phyloP scores from a whole-genome alignment of 768 basidiomycete genomes.

The Boletus tomentosulus region DNA sequence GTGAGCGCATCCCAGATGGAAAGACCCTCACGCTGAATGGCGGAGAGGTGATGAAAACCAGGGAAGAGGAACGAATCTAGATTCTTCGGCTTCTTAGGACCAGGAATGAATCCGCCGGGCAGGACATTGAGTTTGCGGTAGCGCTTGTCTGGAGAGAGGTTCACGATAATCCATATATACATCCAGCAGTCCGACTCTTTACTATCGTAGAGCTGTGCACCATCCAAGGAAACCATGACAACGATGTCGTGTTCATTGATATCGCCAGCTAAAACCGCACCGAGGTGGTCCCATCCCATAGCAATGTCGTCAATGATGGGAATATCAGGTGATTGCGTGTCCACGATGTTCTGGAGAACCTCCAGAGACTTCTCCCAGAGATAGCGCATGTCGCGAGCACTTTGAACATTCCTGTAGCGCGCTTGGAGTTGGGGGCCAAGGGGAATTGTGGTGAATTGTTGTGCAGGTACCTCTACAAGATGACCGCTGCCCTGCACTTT shows the following conservation, averaged over 20 bases:
- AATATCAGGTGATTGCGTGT: background rate
- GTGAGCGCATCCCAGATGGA: background rate
- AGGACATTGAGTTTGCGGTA: slow-evolving; percentile 2
- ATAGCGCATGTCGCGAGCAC: slow-evolving; percentile 29
- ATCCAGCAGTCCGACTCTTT: slow-evolving; percentile 24
- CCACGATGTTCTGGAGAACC: background rate
- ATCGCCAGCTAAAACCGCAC: background rate
- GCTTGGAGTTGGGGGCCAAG: slow-evolving; percentile 44
- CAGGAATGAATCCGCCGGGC: background rate
- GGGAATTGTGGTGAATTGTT: slow-evolving; percentile 36
- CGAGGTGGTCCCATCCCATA: slow-evolving; percentile 12
- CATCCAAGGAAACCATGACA: slow-evolving; percentile 37
- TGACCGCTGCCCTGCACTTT: background rate
- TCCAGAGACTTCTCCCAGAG: slow-evolving; percentile 3
- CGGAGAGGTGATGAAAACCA: slow-evolving; percentile 1
- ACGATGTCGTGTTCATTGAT: slow-evolving; percentile 25
- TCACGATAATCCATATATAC: slow-evolving; percentile 34
- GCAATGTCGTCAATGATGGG: background rate
- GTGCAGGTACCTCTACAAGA: slow-evolving; percentile 9
- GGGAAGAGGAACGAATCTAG: slow-evolving; percentile 1
- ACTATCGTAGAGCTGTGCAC: slow-evolving; percentile 35
- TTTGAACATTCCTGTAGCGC: slow-evolving; percentile 16
- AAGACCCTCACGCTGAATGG: background rate
- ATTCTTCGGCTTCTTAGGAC: background rate
- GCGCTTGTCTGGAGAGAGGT: slow-evolving; percentile 4